phyloP scores from a whole-genome alignment of 2,329 filamentous ascomycete species.

The Mycosphaerelloides madeirae region DNA sequence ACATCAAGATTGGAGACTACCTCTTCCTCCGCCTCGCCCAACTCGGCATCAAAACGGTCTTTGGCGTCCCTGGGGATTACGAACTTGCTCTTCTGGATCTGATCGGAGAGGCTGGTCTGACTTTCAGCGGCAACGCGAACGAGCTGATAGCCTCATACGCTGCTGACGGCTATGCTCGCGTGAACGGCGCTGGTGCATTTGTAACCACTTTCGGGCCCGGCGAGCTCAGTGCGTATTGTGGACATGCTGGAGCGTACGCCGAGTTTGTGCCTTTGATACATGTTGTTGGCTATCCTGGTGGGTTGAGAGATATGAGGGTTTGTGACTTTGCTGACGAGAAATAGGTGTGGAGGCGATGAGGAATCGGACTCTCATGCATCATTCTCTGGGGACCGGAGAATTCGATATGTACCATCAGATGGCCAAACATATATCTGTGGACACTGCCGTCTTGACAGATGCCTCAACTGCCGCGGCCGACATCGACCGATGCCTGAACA shows the following conservation, averaged over 20 bases:
- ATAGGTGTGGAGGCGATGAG: conserved; percentile 9
- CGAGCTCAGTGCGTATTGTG: conserved; percentile 45
- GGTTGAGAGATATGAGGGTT: neutral
- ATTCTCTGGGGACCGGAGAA: conserved; percentile 24
- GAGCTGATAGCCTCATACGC: conserved; percentile 53
- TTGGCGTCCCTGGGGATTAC: conserved; percentile 51
- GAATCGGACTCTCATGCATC: conserved; percentile 24
- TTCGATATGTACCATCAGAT: conserved; percentile 24
- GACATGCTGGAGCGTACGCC: conserved; percentile 43
- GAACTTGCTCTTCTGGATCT: conserved; percentile 53
- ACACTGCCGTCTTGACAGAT: conserved; percentile 21
- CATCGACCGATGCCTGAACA: conserved; percentile 27
- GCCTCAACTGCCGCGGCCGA: conserved; percentile 19
- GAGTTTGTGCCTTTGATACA: conserved; percentile 46
- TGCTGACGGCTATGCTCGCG: conserved; percentile 42
- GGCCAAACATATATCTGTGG: conserved; percentile 25
- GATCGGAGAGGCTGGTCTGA: conserved; percentile 49
- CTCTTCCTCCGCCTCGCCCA: conserved; percentile 13
- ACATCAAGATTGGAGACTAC: conserved; percentile 13
- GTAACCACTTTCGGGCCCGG: conserved; percentile 46
- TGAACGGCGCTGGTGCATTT: conserved; percentile 44
- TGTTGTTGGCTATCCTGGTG: conserved; percentile 43
- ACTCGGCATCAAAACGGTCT: conserved; percentile 19
- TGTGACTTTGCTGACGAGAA: neutral
- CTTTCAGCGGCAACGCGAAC: conserved; percentile 60